Conservation (phyloP, 257 asterid species). For the Solanum sparsipilum region DNA sequence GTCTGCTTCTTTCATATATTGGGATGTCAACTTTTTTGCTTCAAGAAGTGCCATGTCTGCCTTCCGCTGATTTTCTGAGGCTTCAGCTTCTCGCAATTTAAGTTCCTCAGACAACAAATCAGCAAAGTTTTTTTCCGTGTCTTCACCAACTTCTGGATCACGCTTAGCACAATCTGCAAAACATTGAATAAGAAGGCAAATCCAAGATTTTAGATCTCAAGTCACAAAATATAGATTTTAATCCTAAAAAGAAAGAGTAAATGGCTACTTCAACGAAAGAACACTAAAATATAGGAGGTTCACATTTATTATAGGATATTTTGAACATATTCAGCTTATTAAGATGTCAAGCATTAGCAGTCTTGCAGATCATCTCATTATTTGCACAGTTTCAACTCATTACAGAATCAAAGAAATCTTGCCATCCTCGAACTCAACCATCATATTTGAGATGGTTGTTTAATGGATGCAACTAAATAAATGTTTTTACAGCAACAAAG, state of each 20-base stretch:
- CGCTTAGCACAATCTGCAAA: slow-evolving; percentile 75
- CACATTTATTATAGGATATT: background rate
- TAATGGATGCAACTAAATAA: background rate
- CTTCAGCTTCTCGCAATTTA: slow-evolving; percentile 69
- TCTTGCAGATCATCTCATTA: background rate
- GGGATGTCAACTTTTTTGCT: slow-evolving; percentile 88
- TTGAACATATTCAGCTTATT: background rate
- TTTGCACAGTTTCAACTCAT: background rate
- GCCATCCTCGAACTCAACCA: background rate
- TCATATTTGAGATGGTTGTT: background rate
- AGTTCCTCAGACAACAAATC: slow-evolving; percentile 80
- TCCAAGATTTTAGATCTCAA: background rate
- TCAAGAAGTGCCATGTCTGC: slow-evolving; percentile 86
- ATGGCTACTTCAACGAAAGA: background rate
- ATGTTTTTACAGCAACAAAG: background rate
- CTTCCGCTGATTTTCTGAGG: slow-evolving; percentile 69
- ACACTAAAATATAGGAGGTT: background rate
- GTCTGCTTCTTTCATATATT: slow-evolving; percentile 92
- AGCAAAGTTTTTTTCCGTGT: slow-evolving; percentile 71
- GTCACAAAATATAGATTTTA: background rate
- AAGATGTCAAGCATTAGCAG: background rate
- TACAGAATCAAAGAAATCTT: background rate
- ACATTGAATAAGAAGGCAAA: background rate
- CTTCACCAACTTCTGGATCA: slow-evolving; percentile 79
- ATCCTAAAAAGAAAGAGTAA: background rate